These are phyloP conservation scores for Boletus sensibilis DNA, from an alignment of 768 basidiomycete species.

Conservation along the genomic window DNA sequence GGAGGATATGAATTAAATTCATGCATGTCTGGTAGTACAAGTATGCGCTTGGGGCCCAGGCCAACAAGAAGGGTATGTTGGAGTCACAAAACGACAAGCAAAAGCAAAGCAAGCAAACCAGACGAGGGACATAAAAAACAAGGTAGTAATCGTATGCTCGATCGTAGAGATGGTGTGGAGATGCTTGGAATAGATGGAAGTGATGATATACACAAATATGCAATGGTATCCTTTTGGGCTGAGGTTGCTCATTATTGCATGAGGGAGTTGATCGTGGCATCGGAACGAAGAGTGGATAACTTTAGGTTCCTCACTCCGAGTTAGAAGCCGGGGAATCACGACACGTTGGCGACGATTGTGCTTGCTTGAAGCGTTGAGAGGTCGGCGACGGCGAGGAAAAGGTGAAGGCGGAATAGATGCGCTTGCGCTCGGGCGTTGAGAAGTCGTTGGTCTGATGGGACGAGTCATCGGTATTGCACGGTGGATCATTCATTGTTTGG, in stretches of 20 bases:
- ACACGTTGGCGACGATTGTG: constrained; percentile 34
- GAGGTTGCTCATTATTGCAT: constrained; percentile 10
- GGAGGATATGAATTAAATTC: constrained; percentile 30
- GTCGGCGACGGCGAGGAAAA: constrained; percentile 73
- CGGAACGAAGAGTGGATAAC: not conserved
- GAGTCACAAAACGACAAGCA: constrained; percentile 30
- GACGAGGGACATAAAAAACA: constrained; percentile 25
- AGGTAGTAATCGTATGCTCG: constrained; percentile 23
- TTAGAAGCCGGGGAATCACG: constrained; percentile 21
- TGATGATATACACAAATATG: constrained; percentile 36
- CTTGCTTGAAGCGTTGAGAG: constrained; percentile 51
- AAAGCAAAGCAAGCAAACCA: constrained; percentile 28
- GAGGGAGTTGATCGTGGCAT: not conserved
- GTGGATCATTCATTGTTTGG: constrained; percentile 33
- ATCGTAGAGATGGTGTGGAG: constrained; percentile 27
- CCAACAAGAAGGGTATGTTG: constrained; percentile 27
- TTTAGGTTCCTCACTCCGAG: constrained; percentile 19
- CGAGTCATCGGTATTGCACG: constrained; percentile 41
- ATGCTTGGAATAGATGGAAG: constrained; percentile 33
- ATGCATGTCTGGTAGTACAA: constrained; percentile 34
- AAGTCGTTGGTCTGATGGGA: constrained; percentile 69
- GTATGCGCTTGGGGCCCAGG: constrained; percentile 26
- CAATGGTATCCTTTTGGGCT: constrained; percentile 28
- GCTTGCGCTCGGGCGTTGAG: constrained; percentile 72
- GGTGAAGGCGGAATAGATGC: constrained; percentile 72